These are phyloP conservation scores for Teratosphaeria gauchensis DNA, from an alignment of 2,329 filamentous ascomycete species.

Conservation along the genomic window DNA sequence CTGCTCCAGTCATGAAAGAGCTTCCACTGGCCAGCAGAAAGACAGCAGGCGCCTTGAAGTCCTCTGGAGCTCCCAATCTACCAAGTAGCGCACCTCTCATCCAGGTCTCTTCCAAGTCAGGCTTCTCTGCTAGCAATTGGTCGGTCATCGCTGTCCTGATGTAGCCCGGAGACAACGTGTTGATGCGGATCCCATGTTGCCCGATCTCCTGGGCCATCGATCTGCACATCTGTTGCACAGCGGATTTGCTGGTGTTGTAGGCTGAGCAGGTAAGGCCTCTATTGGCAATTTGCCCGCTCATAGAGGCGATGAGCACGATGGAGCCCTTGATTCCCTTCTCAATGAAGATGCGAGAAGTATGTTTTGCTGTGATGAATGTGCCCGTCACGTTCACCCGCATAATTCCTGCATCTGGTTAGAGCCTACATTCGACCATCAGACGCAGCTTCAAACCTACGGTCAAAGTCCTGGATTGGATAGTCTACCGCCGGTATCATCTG, in stretches of 20 bases:
- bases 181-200: conserved; percentile 23
- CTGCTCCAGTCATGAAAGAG: conserved; percentile 61
- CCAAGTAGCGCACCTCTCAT: conserved; percentile 46
- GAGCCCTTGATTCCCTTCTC: conserved; percentile 22
- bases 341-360: conserved; percentile 25
- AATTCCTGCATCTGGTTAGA: conserved; percentile 13
- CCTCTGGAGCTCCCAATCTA: conserved; percentile 45
- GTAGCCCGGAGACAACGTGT: conserved; percentile 26
- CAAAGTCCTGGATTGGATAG: conserved; percentile 33
- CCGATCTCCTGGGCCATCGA: conserved; percentile 48
- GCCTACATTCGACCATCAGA: conserved; percentile 23
- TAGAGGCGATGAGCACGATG: conserved; percentile 31
- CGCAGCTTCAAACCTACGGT: conserved; percentile 5
- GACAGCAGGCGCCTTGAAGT: conserved; percentile 56
- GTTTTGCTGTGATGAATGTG: conserved; percentile 27
- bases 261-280: conserved; percentile 38
- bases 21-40: conserved; percentile 59
- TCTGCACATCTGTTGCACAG: conserved; percentile 43
- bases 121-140: conserved; percentile 30
- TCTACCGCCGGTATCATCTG: neutral
- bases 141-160: conserved; percentile 30
- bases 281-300: conserved; percentile 28
- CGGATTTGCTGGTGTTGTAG: conserved; percentile 49
- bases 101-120: conserved; percentile 44
- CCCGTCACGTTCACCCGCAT: conserved; percentile 30